Evolutionary conservation across 2,329 filamentous ascomycete species (phyloP).

Genomic region (Xylariales sp.): DNA sequence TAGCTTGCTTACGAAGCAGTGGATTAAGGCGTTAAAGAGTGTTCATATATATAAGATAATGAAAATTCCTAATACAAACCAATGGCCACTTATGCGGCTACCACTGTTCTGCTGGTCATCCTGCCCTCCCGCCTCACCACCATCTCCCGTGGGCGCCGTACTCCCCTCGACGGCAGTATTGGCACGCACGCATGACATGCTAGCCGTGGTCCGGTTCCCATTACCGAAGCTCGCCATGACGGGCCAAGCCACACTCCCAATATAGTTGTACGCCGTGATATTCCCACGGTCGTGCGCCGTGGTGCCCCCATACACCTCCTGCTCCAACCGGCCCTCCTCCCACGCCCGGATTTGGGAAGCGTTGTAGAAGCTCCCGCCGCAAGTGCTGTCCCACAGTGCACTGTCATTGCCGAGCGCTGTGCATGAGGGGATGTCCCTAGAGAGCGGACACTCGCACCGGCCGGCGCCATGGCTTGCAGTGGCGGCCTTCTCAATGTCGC

Average conservation of each 20-base stretch:
- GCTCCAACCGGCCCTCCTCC: background rate
- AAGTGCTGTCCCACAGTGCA: background rate
- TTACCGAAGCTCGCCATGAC: background rate
- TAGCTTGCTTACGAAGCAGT: no score
- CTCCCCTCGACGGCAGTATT: no score
- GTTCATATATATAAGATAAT: no score
- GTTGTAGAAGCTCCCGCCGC: background rate
- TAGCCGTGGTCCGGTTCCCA: no score
- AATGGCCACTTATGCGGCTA: no score
- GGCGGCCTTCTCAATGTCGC: background rate
- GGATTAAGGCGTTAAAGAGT: no score
- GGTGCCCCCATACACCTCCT: background rate
- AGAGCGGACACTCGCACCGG: background rate
- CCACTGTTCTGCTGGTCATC: no score
- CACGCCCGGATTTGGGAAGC: background rate
- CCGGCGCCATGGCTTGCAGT: background rate
- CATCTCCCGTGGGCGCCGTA: no score
- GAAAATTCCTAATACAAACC: no score
- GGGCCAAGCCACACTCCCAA: background rate
- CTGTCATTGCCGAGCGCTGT: background rate
- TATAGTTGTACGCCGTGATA: background rate
- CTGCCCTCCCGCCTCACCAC: no score
- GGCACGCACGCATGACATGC: no score
- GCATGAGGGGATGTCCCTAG: background rate
- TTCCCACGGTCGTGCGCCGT: background rate